Evolutionary conservation across 2,329 filamentous ascomycete species (phyloP).

Genomic region (Botrytis aclada): DNA sequence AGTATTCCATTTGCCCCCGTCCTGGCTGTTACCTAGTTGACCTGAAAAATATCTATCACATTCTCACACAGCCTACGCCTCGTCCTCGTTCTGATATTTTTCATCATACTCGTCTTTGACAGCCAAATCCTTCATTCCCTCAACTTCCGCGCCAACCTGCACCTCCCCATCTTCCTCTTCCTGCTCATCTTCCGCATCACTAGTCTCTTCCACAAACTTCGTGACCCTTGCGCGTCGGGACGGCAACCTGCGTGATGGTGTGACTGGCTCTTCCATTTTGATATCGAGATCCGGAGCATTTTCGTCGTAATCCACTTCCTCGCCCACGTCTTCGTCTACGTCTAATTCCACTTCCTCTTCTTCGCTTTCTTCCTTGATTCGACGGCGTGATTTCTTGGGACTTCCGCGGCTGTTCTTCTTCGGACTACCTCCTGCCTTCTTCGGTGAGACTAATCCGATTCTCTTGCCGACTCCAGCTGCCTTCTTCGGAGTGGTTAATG

Average conservation of each 20-base stretch:
- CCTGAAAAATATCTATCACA: not conserved
- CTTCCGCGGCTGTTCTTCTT: not conserved
- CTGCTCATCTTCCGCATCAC: not conserved
- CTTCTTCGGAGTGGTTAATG: not conserved
- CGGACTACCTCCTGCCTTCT: not conserved
- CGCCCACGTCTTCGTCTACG: not conserved
- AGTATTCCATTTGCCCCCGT: not conserved
- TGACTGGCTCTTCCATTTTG: not conserved
- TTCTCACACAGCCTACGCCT: not conserved
- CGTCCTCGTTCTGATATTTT: not conserved
- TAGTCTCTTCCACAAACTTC: not conserved
- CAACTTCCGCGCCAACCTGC: not conserved
- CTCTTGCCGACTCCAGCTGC: not conserved
- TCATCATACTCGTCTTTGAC: not conserved
- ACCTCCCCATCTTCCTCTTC: not conserved
- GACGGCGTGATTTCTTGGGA: not conserved
- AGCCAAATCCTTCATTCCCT: not conserved
- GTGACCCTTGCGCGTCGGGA: not conserved
- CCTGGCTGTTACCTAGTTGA: not conserved
- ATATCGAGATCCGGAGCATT: not conserved
- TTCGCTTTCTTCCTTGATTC: not conserved
- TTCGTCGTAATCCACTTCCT: not conserved
- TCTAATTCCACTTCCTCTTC: not conserved
- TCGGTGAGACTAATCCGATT: not conserved
- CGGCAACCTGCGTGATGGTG: conserved; percentile 1